Evolutionary conservation across 2,329 filamentous ascomycete genomes (phyloP).

Genomic region (Truncatella angustata): DNA sequence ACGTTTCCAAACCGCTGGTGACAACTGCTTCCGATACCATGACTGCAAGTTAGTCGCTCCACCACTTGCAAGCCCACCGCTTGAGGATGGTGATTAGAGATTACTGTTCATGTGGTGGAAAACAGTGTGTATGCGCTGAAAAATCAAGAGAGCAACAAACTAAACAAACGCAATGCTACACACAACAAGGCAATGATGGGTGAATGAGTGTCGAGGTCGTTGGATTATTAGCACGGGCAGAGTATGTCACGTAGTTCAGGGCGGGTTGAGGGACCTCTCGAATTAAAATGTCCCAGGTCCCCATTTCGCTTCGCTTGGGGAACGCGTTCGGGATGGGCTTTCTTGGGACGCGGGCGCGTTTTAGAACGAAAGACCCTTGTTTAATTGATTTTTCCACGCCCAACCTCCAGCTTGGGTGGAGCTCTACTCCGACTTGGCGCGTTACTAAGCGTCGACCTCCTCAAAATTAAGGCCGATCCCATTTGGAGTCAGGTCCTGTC

Average conservation of each 20-base stretch:
- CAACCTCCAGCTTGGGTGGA: not conserved
- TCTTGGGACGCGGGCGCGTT: constrained; percentile 4
- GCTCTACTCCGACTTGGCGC: not conserved
- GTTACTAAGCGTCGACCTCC: not conserved
- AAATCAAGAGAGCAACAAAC: not conserved
- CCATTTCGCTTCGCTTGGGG: no score
- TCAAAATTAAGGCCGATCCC: no score
- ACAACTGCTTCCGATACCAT: constrained; percentile 38
- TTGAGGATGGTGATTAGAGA: constrained; percentile 2
- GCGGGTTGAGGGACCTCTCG: not conserved
- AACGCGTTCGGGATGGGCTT: no score
- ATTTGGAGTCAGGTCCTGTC: no score
- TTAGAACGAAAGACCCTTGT: constrained; percentile 2
- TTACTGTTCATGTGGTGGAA: constrained; percentile 2
- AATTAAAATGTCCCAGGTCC: constrained; percentile 1
- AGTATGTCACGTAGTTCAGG: no score
- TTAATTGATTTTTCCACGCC: constrained; percentile 7
- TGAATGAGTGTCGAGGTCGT: no score
- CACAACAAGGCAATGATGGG: no score
- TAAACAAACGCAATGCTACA: not conserved
- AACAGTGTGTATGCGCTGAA: not conserved
- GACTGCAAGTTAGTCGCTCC: constrained; percentile 25
- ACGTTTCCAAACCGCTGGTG: constrained; percentile 46
- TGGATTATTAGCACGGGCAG: no score
- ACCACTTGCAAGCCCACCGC: constrained; percentile 24